A percentile compares a stretch with the other conserved stretches of the same genome.
Evolutionary conservation across 495 filamentous ascomycete genomes (phyloP).

Genomic region (Neurospora sp.): DNA sequence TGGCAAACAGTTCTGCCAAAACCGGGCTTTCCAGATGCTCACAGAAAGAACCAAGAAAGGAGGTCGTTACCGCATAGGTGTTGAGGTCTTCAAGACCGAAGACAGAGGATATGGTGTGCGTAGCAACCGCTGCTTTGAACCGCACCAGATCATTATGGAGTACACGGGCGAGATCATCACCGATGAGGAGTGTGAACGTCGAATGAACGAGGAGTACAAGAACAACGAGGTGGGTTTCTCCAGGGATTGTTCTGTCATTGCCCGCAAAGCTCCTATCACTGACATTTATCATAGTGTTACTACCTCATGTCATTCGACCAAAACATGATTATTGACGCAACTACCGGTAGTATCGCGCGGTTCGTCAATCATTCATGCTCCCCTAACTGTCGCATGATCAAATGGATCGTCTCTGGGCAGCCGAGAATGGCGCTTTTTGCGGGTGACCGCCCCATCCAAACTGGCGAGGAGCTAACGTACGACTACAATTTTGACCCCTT

Average conservation of each 20-base stretch:
- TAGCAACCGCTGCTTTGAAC: constrained; percentile 74
- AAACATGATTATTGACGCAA: constrained; percentile 97
- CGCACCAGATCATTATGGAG: constrained; percentile 94
- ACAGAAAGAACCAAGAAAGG: constrained; percentile 65
- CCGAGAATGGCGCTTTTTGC: constrained; percentile 97
- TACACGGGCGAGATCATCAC: constrained; percentile 97
- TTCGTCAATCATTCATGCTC: constrained; percentile 98
- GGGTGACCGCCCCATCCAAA: constrained; percentile 78
- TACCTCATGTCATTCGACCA: constrained; percentile 98
- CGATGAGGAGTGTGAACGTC: constrained; percentile 79
- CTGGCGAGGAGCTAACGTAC: constrained; percentile 94
- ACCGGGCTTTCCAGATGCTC: constrained; percentile 77
- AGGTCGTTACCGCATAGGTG: constrained; percentile 78
- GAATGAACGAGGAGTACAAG: constrained; percentile 88
- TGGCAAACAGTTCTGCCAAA: constrained; percentile 59
- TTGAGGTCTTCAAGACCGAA: constrained; percentile 83
- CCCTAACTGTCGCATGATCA: constrained; percentile 96
- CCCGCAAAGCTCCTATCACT: constrained; percentile 14
- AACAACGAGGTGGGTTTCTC: constrained; percentile 64
- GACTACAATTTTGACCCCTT: constrained; percentile 98
- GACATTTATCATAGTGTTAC: constrained; percentile 55
- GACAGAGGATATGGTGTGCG: constrained; percentile 89
- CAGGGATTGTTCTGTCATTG: background rate
- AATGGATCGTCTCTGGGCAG: constrained; percentile 91
- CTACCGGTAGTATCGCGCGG: constrained; percentile 85